These are phyloP conservation scores for Crepidotus variabilis DNA, from an alignment of 768 basidiomycete species.

Conservation along the genomic window DNA sequence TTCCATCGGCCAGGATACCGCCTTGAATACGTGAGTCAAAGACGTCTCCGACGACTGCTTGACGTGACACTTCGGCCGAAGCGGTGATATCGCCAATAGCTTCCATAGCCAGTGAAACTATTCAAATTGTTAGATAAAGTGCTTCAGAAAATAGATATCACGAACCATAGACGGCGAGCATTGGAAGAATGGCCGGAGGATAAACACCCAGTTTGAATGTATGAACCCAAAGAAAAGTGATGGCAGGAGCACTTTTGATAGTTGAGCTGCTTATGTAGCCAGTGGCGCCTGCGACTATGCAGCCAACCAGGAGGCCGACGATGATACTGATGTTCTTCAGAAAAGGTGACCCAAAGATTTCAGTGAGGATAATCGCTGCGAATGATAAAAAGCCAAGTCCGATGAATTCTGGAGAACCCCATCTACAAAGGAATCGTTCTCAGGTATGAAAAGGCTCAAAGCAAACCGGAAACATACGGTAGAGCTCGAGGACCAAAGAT, in stretches of 20 bases:
- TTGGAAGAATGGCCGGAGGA: conserved; percentile 57
- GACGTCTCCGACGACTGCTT: conserved; percentile 67
- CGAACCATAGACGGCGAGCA: conserved; percentile 34
- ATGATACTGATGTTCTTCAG: conserved; percentile 78
- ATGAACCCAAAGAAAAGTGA: conserved; percentile 84
- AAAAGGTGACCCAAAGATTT: conserved; percentile 84
- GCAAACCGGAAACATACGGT: conserved; percentile 34
- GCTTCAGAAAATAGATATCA: background rate
- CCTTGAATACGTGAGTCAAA: conserved; percentile 85
- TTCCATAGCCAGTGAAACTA: conserved; percentile 76
- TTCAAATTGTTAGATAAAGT: background rate
- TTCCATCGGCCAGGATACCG: conserved; percentile 77
- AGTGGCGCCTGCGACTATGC: conserved; percentile 74
- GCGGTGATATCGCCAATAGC: conserved; percentile 85
- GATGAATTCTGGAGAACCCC: conserved; percentile 82
- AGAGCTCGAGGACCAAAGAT: conserved; percentile 68
- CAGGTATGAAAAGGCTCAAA: background rate
- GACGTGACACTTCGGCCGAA: conserved; percentile 74
- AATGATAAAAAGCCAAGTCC: conserved; percentile 87
- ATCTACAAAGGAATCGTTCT: conserved; percentile 32
- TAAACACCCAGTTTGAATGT: conserved; percentile 77
- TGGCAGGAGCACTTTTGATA: conserved; percentile 65
- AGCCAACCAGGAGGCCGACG: conserved; percentile 70
- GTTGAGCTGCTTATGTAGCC: conserved; percentile 71
- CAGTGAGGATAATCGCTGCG: conserved; percentile 69